Evolutionary conservation across 2,329 filamentous ascomycete genomes (phyloP).

Genomic region (Celoporthe dispersa): DNA sequence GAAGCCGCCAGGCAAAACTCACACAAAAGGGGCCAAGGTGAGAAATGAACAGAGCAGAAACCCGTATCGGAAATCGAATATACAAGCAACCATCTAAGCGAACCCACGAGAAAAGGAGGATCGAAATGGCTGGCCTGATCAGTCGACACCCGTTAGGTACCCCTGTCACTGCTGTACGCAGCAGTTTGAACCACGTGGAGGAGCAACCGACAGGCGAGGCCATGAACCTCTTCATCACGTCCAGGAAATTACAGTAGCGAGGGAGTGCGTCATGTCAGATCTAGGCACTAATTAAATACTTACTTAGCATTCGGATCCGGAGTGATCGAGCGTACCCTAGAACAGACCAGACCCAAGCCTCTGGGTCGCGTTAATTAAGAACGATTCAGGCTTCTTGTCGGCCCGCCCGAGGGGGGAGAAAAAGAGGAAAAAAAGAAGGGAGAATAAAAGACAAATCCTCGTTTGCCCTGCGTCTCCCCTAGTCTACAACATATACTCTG

Average conservation of each 20-base stretch:
- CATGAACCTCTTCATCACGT: background rate
- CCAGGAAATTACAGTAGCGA: conserved; percentile 3
- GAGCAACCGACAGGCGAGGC: background rate
- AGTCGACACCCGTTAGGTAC: background rate
- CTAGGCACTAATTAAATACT: background rate
- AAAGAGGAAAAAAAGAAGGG: too few relatives aligned
- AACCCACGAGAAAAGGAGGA: background rate
- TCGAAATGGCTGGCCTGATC: background rate
- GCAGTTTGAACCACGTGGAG: background rate
- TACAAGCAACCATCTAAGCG: background rate
- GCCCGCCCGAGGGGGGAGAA: background rate
- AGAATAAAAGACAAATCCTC: too few relatives aligned
- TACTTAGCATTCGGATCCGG: background rate
- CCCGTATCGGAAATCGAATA: background rate
- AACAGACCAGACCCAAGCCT: background rate
- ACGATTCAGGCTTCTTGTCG: background rate
- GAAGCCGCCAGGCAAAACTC: background rate
- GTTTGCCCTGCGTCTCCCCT: background rate
- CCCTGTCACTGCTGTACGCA: background rate
- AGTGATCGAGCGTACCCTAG: background rate
- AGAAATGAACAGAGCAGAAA: background rate
- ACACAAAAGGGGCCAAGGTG: background rate
- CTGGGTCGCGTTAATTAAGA: background rate
- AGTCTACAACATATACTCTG: background rate
- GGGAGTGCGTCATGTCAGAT: background rate